These are phyloP conservation scores for Aureobasidium leucospermi DNA, from an alignment of 2,329 filamentous ascomycete genomes.

Conservation along the genomic window DNA sequence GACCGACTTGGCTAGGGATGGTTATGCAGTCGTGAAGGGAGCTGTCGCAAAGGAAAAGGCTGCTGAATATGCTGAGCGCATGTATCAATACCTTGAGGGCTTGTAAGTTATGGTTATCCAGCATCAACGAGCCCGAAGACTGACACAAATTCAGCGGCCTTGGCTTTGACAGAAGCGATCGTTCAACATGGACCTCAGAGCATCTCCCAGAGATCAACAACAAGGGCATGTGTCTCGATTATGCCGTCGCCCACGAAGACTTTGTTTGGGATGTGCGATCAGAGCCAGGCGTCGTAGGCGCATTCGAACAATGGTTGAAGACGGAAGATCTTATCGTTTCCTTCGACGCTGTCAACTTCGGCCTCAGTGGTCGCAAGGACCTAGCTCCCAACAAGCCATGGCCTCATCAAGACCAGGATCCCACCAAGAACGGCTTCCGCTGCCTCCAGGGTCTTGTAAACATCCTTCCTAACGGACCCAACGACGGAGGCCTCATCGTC, in stretches of 20 bases:
- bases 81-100: conserved; percentile 27
- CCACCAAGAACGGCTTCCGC: conserved; percentile 39
- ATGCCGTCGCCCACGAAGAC: conserved; percentile 42
- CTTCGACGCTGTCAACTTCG: conserved; percentile 42
- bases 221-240: conserved; percentile 43
- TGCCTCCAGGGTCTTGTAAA: conserved; percentile 48
- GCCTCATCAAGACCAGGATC: conserved; percentile 43
- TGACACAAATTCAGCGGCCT: background rate
- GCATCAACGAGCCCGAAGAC: too few species aligned
- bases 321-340: conserved; percentile 43
- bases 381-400: conserved; percentile 35
- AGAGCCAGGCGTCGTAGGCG: conserved; percentile 40
- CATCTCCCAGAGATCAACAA: conserved; percentile 38
- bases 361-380: conserved; percentile 35
- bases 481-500: conserved; percentile 32
- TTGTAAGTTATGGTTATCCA: conserved; percentile 17
- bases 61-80: conserved; percentile 27
- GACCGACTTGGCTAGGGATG: conserved; percentile 25
- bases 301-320: conserved; percentile 41
- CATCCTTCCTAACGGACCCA: conserved; percentile 29
- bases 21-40: conserved; percentile 40
- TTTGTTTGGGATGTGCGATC: conserved; percentile 44
- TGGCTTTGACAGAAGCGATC: conserved; percentile 22
- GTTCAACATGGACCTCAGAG: conserved; percentile 29
- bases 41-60: conserved; percentile 39